These are phyloP conservation scores for Picochlorum sp. DNA, from an alignment of 139 green algal species.

Conservation along the genomic window DNA sequence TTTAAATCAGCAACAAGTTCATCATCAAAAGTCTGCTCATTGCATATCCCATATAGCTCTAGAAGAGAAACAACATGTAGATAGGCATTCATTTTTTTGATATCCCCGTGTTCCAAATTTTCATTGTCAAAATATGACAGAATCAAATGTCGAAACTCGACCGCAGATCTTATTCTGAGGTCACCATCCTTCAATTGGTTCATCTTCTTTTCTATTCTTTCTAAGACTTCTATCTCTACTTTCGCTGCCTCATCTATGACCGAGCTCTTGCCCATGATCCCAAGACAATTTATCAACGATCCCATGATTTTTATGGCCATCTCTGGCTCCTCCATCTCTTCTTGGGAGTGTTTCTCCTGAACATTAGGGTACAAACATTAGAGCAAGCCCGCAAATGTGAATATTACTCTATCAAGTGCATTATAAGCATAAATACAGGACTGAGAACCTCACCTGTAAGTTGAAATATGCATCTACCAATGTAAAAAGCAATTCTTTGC, in stretches of 20 bases:
- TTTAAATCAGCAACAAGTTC: conserved; percentile 34
- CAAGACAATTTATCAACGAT: neutral
- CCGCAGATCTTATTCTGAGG: too few relatives aligned
- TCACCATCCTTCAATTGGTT: too few relatives aligned
- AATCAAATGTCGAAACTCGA: too few relatives aligned
- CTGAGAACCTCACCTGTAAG: too few relatives aligned
- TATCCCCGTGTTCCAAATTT: neutral
- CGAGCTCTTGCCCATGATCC: neutral
- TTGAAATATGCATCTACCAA: neutral
- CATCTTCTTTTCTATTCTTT: neutral
- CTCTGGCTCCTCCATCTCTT: neutral
- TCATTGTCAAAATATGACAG: too few relatives aligned
- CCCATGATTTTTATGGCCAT: neutral
- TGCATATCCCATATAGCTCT: conserved; percentile 44
- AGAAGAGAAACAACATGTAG: conserved; percentile 41
- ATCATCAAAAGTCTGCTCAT: conserved; percentile 32
- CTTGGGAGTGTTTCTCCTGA: neutral
- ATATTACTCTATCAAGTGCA: too few relatives aligned
- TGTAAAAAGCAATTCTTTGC: neutral
- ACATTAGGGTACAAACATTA: too few relatives aligned
- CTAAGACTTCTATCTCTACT: neutral
- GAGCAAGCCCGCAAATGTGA: too few relatives aligned
- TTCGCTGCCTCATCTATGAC: neutral
- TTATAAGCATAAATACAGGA: too few relatives aligned
- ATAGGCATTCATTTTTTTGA: conserved; percentile 10